Evolutionary conservation across 1,284 basidiomycete genomes (phyloP).

Genomic region (Spongiforma sp.): DNA sequence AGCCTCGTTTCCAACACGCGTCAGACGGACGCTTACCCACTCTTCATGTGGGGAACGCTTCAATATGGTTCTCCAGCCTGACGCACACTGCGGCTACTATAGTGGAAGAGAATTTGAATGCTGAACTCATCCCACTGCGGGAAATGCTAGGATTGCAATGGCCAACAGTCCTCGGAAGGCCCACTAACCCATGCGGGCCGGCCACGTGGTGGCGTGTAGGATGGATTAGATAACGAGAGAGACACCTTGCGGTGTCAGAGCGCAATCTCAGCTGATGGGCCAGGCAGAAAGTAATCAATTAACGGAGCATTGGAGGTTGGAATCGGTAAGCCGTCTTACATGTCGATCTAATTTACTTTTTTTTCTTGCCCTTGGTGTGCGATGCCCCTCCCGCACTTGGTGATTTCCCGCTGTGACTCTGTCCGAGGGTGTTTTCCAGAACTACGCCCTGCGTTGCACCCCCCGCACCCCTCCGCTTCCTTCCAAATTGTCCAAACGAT

Average conservation of each 20-base stretch:
- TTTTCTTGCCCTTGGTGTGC: conserved; percentile 54
- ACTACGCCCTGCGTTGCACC: conserved; percentile 69
- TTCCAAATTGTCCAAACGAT: conserved; percentile 48
- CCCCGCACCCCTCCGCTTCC: conserved; percentile 55
- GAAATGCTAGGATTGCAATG: background rate
- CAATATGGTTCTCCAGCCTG: conserved; percentile 1
- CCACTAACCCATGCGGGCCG: background rate
- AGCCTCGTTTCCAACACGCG: conserved; percentile 37
- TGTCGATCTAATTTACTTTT: conserved; percentile 45
- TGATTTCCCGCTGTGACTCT: conserved; percentile 41
- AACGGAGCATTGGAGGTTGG: conserved; percentile 23
- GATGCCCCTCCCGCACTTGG: conserved; percentile 40
- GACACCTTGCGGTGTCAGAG: conserved; percentile 20
- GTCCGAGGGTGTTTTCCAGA: conserved; percentile 37
- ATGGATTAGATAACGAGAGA: conserved; percentile 34
- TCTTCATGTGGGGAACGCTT: conserved; percentile 10
- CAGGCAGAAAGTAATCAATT: conserved; percentile 29
- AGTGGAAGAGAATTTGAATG: background rate
- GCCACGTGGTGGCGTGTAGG: conserved; percentile 14
- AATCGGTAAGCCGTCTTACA: conserved; percentile 27
- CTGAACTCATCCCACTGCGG: conserved; percentile 4
- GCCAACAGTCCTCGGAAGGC: conserved; percentile 1
- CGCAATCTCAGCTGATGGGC: conserved; percentile 24
- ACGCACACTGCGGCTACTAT: background rate
- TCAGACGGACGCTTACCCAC: conserved; percentile 24